Evolutionary conservation across 2,329 filamentous ascomycete species (phyloP).

Genomic region (Aureobasidium uvarum): DNA sequence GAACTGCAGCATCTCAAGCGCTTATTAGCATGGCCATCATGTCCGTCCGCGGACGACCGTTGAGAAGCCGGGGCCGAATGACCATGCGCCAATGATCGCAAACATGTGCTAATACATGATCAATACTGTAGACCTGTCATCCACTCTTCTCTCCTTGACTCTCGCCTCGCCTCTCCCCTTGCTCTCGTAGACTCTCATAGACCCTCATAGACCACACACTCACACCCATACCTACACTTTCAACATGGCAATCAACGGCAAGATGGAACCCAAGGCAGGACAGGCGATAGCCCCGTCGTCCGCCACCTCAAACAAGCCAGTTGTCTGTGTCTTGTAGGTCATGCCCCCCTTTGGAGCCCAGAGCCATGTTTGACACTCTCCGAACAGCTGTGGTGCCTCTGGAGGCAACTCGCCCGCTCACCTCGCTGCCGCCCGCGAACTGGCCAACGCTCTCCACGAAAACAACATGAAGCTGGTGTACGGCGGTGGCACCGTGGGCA

Average conservation of each 20-base stretch:
- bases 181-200: no score
- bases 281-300: not conserved
- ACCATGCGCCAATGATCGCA: slow-evolving; percentile 24
- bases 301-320: slow-evolving; percentile 50
- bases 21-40: not conserved
- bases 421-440: slow-evolving; percentile 70
- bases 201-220: not conserved
- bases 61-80: slow-evolving; percentile 16
- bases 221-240: not conserved
- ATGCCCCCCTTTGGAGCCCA: not conserved
- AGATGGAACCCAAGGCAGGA: slow-evolving; percentile 25
- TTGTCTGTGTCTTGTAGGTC: slow-evolving; percentile 81
- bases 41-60: not conserved
- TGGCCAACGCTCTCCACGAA: slow-evolving; percentile 71
- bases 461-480: slow-evolving; percentile 84
- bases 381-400: slow-evolving; percentile 71
- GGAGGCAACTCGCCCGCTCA: slow-evolving; percentile 71
- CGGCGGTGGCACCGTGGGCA: slow-evolving; percentile 86
- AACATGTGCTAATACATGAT: slow-evolving; percentile 14
- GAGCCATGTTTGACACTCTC: slow-evolving; percentile 30
- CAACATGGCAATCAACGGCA: slow-evolving; percentile 29
- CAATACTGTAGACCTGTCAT: not conserved
- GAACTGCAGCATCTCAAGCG: not conserved
- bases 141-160: not conserved
- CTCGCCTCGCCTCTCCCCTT: not conserved